A percentile compares a stretch with the other conserved stretches of the same genome.
Evolutionary conservation across 2,329 filamentous ascomycete species (phyloP).

Genomic region (Apiospora marii): DNA sequence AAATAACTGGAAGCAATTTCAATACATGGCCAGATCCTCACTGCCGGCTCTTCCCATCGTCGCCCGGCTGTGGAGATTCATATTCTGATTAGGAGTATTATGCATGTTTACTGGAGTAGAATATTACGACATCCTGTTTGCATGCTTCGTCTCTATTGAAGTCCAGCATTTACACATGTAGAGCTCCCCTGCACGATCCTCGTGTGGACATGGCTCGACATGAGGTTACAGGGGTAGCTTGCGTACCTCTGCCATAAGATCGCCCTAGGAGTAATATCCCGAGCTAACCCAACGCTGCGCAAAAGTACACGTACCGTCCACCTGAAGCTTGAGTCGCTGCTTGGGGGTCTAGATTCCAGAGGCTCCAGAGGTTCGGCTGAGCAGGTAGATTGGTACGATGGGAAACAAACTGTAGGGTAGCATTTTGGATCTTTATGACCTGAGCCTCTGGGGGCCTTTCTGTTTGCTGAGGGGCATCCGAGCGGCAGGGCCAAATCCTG

Average conservation of each 20-base stretch:
- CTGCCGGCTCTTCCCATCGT: background rate
- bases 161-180: background rate
- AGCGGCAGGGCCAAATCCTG: background rate
- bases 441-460: background rate
- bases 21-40: background rate
- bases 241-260: constrained; percentile 10
- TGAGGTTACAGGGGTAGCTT: constrained; percentile 10
- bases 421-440: background rate
- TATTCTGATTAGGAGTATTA: background rate
- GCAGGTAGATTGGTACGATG: constrained; percentile 1
- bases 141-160: background rate
- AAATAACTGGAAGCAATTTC: constrained; percentile 4
- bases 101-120: background rate
- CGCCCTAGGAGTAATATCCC: constrained; percentile 18
- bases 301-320: background rate
- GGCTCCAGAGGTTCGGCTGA: background rate
- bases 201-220: constrained; percentile 7
- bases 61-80: background rate
- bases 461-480: background rate
- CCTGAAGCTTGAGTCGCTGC: background rate
- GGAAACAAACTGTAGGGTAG: background rate
- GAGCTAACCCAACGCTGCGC: background rate
- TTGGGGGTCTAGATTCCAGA: constrained; percentile 8
- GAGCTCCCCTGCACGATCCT: constrained; percentile 6
- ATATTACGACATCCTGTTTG: background rate